Percentiles rank a stretch among this genome's conserved stretches.
Conservation (phyloP, 2,329 filamentous ascomycete genomes). For the Nigrospora sphaerica region DNA sequence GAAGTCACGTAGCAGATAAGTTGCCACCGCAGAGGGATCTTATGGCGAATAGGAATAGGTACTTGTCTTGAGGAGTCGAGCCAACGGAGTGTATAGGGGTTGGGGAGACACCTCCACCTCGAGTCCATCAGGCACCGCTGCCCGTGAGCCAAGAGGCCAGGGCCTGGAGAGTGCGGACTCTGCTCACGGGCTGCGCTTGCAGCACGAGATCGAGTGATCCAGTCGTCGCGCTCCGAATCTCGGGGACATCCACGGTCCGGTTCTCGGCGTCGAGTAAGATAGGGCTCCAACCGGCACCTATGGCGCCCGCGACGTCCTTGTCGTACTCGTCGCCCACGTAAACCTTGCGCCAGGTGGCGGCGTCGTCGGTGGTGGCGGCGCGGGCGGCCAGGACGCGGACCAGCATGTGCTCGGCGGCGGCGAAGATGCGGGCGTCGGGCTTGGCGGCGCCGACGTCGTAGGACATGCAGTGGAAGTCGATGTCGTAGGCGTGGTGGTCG, state of each 20-base stretch:
- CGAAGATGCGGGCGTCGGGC: slow-evolving; percentile 48
- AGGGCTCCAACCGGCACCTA: slow-evolving; percentile 37
- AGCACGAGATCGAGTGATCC: too few relatives aligned
- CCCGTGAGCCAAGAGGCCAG: too few relatives aligned
- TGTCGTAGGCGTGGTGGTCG: slow-evolving; percentile 14
- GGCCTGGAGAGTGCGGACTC: too few relatives aligned
- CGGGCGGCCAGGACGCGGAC: slow-evolving; percentile 16
- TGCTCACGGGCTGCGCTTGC: too few relatives aligned
- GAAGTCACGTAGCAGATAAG: too few relatives aligned
- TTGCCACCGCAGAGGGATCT: too few relatives aligned
- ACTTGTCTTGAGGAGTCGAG: too few relatives aligned
- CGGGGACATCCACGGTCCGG: background rate
- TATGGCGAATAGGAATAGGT: too few relatives aligned
- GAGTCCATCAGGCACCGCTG: too few relatives aligned
- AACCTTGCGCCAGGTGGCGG: slow-evolving; percentile 29
- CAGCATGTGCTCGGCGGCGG: slow-evolving; percentile 40
- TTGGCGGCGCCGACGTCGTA: slow-evolving; percentile 58
- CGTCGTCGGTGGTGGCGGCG: slow-evolving; percentile 9
- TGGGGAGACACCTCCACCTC: too few relatives aligned
- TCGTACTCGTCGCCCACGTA: slow-evolving; percentile 47
- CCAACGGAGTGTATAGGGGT: too few relatives aligned
- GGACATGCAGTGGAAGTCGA: slow-evolving; percentile 54
- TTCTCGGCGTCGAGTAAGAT: slow-evolving; percentile 27
- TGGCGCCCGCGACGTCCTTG: slow-evolving; percentile 43
- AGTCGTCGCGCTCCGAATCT: too few relatives aligned